These are phyloP conservation scores for Paxillus involutus DNA, from an alignment of 768 basidiomycete genomes.

Conservation along the genomic window DNA sequence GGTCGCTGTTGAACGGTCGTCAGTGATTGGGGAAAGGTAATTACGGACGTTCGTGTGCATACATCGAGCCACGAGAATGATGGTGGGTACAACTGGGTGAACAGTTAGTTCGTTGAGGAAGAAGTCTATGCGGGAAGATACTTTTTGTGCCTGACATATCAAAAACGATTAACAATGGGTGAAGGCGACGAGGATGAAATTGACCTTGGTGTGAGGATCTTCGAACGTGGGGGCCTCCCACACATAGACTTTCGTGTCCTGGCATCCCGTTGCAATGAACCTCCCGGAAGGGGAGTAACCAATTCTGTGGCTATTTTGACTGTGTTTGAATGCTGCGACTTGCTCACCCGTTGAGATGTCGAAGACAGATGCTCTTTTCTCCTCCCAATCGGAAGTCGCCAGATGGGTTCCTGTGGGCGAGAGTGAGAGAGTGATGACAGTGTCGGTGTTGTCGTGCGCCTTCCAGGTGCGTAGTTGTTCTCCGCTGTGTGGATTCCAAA, in stretches of 20 bases:
- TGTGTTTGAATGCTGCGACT: too few relatives aligned
- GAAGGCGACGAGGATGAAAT: neutral
- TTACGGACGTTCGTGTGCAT: neutral
- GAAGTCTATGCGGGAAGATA: neutral
- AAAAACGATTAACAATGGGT: neutral
- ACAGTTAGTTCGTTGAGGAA: neutral
- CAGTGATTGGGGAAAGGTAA: neutral
- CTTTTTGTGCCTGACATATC: neutral
- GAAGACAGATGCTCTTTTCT: too few relatives aligned
- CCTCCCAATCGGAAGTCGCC: too few relatives aligned
- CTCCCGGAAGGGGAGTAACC: constrained; percentile 3
- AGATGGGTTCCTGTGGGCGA: too few relatives aligned
- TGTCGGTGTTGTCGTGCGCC: too few relatives aligned
- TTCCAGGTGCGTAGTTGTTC: too few relatives aligned
- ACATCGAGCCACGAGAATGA: neutral
- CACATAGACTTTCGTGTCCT: neutral
- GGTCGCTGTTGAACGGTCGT: neutral
- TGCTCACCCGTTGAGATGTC: too few relatives aligned
- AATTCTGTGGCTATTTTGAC: neutral
- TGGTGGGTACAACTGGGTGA: neutral
- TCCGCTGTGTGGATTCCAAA: too few relatives aligned
- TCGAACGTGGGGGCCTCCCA: neutral
- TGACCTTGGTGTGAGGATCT: neutral
- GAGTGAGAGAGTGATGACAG: too few relatives aligned
- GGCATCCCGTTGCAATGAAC: neutral